A percentile compares a stretch with the other conserved stretches of the same genome.
phyloP scores from a whole-genome alignment of 2,329 filamentous ascomycete species.

The Stachybotrys elegans region DNA sequence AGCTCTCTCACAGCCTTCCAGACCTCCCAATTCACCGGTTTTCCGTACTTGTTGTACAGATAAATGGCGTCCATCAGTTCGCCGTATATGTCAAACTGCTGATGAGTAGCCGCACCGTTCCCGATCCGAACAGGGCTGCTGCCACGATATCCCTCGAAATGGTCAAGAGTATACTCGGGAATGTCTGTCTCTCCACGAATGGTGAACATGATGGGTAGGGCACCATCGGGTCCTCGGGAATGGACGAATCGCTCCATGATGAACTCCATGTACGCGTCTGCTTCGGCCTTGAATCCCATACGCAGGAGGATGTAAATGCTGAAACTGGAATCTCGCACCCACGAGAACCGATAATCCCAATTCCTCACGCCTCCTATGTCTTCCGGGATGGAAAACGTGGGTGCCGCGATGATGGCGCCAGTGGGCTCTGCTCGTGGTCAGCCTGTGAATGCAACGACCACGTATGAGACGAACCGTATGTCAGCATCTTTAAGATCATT shows the following conservation, averaged over 20 bases:
- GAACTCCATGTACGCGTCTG: slow-evolving; percentile 73
- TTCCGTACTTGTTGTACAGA: slow-evolving; percentile 74
- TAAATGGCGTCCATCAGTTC: slow-evolving; percentile 76
- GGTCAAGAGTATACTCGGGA: slow-evolving; percentile 61
- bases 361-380: slow-evolving; percentile 63
- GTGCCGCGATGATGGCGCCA: slow-evolving; percentile 70
- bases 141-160: slow-evolving; percentile 67
- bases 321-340: slow-evolving; percentile 74
- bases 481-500: slow-evolving; percentile 71
- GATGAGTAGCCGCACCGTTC: slow-evolving; percentile 71
- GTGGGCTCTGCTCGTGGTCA: slow-evolving; percentile 53
- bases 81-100: slow-evolving; percentile 76
- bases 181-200: slow-evolving; percentile 72
- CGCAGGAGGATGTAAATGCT: slow-evolving; percentile 73
- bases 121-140: slow-evolving; percentile 71
- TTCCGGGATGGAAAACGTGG: slow-evolving; percentile 73
- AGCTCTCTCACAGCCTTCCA: slow-evolving; percentile 68
- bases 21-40: slow-evolving; percentile 70
- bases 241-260: slow-evolving; percentile 66
- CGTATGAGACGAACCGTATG: slow-evolving; percentile 40
- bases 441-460: not conserved
- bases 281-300: slow-evolving; percentile 70
- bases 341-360: slow-evolving; percentile 72
- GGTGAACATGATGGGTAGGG: slow-evolving; percentile 76
- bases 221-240: slow-evolving; percentile 54